phyloP scores from a whole-genome alignment of 1,139 yeast genomes.

The Yamadazyma kanchanaburiensis region DNA sequence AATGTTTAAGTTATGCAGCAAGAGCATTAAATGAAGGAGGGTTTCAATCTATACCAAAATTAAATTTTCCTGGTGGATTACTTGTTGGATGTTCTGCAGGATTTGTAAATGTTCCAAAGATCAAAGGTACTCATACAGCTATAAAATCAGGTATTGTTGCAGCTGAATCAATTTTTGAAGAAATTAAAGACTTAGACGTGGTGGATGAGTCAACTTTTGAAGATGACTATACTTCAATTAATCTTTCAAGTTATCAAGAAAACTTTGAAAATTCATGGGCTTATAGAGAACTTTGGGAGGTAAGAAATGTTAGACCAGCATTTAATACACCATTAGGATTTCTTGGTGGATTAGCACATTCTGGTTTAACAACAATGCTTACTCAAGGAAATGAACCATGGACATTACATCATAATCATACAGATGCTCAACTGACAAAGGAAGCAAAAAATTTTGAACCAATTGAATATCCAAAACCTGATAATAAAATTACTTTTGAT shows the following conservation, averaged over 20 bases:
- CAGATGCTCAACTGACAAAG: constrained; percentile 72
- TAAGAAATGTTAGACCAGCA: constrained; percentile 90
- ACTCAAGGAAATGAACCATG: constrained; percentile 81
- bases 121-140: constrained; percentile 98
- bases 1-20: constrained; percentile 91
- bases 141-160: constrained; percentile 94
- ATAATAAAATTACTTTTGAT: constrained; percentile 85
- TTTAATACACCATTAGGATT: constrained; percentile 71
- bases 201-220: constrained; percentile 50
- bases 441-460: constrained; percentile 63
- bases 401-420: constrained; percentile 69
- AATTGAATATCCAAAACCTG: constrained; percentile 92
- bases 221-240: constrained; percentile 39
- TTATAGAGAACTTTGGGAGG: constrained; percentile 71
- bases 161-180: constrained; percentile 76
- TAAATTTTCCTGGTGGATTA: constrained; percentile 93
- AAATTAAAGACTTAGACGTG: constrained; percentile 43
- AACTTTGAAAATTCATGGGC: constrained; percentile 80
- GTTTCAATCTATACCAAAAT: constrained; percentile 81
- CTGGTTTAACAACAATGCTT: constrained; percentile 81
- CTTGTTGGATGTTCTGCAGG: constrained; percentile 96
- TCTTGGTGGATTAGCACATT: constrained; percentile 75
- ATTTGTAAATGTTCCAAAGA: constrained; percentile 92
- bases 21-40: constrained; percentile 98
- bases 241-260: constrained; percentile 56